phyloP scores from a whole-genome alignment of 176 grass and related monocot genomes.

The Panicum miliaceum region DNA sequence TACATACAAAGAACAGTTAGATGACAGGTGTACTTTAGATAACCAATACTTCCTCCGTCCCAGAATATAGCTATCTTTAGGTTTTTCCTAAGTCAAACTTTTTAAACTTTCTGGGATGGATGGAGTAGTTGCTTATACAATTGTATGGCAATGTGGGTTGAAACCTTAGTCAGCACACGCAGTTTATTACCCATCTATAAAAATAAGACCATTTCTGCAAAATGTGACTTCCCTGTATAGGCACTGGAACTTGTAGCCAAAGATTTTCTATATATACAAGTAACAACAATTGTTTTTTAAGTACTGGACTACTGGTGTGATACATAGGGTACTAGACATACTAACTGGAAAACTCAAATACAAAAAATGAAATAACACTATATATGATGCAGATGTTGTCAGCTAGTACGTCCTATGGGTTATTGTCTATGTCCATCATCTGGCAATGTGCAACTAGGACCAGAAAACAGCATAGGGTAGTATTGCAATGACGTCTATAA shows the following conservation, averaged over 20 bases:
- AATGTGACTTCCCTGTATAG: not conserved
- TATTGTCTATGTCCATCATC: not conserved
- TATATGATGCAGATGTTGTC: constrained; percentile 11
- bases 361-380: not conserved
- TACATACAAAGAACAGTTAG: not conserved
- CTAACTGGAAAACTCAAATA: not conserved
- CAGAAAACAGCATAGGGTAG: not conserved
- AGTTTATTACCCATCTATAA: not conserved
- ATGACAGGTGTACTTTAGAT: constrained; percentile 12
- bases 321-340: not conserved
- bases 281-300: not conserved
- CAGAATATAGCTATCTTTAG: too few species aligned
- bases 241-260: constrained; percentile 12
- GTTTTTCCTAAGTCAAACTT: too few species aligned
- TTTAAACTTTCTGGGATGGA: too few species aligned
- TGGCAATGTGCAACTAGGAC: constrained; percentile 10
- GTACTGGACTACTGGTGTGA: too few species aligned
- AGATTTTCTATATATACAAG: constrained; percentile 1
- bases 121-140: not conserved
- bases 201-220: not conserved
- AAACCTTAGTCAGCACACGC: constrained; percentile 5
- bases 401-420: not conserved
- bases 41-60: not conserved
- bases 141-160: not conserved
- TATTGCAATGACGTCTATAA: not conserved